Evolutionary conservation across 2,329 filamentous ascomycete species (phyloP).

Genomic region (Claviceps arundinis): DNA sequence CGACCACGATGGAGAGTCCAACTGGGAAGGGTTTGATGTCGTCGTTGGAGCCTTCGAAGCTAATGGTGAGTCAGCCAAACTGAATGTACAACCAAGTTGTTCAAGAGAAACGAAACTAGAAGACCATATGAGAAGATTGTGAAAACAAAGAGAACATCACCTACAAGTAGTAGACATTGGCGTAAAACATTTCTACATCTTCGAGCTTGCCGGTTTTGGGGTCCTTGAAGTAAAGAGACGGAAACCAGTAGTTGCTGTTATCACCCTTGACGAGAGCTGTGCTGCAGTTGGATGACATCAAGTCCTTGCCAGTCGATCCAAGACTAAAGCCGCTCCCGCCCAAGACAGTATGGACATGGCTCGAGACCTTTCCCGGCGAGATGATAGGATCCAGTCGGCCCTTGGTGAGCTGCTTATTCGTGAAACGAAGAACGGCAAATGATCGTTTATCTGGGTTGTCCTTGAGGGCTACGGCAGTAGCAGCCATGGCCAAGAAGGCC

Average conservation of each 20-base stretch:
- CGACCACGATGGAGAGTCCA: constrained; percentile 59
- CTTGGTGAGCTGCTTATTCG: constrained; percentile 48
- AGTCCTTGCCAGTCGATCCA: constrained; percentile 45
- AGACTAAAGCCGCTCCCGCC: constrained; percentile 56
- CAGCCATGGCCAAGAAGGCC: constrained; percentile 25
- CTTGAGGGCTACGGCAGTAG: constrained; percentile 27
- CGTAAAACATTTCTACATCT: constrained; percentile 55
- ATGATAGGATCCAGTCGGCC: constrained; percentile 58
- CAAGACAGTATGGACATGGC: constrained; percentile 58
- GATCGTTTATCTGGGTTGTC: constrained; percentile 30
- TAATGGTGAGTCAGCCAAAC: constrained; percentile 8
- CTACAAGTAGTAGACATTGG: constrained; percentile 66
- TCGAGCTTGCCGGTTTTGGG: constrained; percentile 49
- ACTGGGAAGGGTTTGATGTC: constrained; percentile 55
- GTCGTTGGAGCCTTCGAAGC: constrained; percentile 51
- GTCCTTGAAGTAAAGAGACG: constrained; percentile 54
- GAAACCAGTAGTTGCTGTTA: constrained; percentile 67
- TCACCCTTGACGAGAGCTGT: constrained; percentile 57
- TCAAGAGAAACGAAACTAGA: no score
- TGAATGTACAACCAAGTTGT: not conserved
- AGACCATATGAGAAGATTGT: not conserved
- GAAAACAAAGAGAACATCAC: constrained; percentile 7
- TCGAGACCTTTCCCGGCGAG: constrained; percentile 40
- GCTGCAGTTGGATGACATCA: constrained; percentile 52
- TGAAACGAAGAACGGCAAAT: constrained; percentile 59